Evolutionary conservation across 768 basidiomycete species (phyloP), one percentile per base, ranked within the genome.

Genomic region (Lyophyllum decastes): DNA sequence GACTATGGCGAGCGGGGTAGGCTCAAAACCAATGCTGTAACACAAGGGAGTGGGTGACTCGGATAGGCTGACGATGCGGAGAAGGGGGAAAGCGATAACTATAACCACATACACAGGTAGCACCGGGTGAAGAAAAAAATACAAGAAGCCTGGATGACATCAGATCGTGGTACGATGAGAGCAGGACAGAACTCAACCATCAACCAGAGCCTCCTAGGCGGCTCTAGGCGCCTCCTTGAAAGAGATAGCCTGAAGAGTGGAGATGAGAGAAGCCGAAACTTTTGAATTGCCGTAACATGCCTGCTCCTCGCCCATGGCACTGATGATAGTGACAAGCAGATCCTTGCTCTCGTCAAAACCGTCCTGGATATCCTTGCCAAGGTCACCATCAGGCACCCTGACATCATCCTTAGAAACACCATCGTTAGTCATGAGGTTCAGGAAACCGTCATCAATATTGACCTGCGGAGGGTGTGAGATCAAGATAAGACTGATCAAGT

Each of bases 231-330:
- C 90, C 74, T 95, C 94, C 84, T 98, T 96, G 75, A 53, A 85
- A 64, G 92, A 88, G 69, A 96, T 89, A 61, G 90, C 88, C 85
- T 86, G 71, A 60, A 55, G 25, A 40, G 38, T 45, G 45, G 24
- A 24, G 21, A 45, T 24, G 12, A 61, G 41, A 52, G 47, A 57
- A 38, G 45, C 30, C 8, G 19, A 24, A 4, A 51, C 41, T n/a
- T 26, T 25, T 53, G n/a, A 40, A 17, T 19, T 21, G 22, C 41
- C 50, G 41, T 60, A 45, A 10, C 69, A 21, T 61, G 83, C 87
- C 81, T 89, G 88, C 78, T 97, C 95, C 78, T 98, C 94, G 60
- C 81, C 82, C 95, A 98, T 98, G 69, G 96, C 90, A 64, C 82
- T 76, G 72, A 94, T 79, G 70, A 94, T 86, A 65, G 92, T 95